phyloP scores from a whole-genome alignment of 2,329 filamentous ascomycete genomes.

The Trichoderma cornu-damae region DNA sequence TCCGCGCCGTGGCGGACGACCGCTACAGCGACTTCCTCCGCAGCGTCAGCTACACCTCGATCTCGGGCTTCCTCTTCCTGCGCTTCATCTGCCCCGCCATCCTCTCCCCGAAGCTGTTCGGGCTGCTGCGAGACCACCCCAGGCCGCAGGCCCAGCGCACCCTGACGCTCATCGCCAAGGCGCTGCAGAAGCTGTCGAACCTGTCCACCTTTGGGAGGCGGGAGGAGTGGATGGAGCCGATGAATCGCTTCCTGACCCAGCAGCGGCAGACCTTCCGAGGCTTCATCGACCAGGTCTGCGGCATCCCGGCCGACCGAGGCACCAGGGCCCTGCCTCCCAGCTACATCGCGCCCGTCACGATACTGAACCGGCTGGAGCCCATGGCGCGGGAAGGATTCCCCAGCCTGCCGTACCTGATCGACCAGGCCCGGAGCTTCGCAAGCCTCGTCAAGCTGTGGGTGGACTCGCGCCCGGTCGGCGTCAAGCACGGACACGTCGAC shows the following conservation, averaged over 20 bases:
- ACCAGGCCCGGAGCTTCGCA: conserved; percentile 80
- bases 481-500: conserved; percentile 33
- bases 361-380: conserved; percentile 73
- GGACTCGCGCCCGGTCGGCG: conserved; percentile 45
- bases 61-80: conserved; percentile 90
- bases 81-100: conserved; percentile 97
- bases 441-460: conserved; percentile 78
- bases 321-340: conserved; percentile 66
- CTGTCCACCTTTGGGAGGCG: conserved; percentile 88
- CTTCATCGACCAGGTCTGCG: conserved; percentile 82
- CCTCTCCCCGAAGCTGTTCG: conserved; percentile 89
- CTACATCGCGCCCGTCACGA: conserved; percentile 89
- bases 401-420: conserved; percentile 86
- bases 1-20: conserved; percentile 87
- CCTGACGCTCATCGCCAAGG: conserved; percentile 87
- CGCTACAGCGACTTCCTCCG: conserved; percentile 89
- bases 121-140: conserved; percentile 76
- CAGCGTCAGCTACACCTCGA: conserved; percentile 86
- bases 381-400: conserved; percentile 87
- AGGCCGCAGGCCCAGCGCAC: conserved; percentile 78
- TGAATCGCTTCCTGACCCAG: conserved; percentile 79
- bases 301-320: conserved; percentile 68
- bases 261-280: conserved; percentile 77
- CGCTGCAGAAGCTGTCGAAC: conserved; percentile 84
- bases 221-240: conserved; percentile 98